A percentile compares a stretch with the other conserved stretches of the same genome.
These are phyloP conservation scores for Taphrina wiesneri DNA, from an alignment of 1,139 yeast genomes.

Conservation along the genomic window DNA sequence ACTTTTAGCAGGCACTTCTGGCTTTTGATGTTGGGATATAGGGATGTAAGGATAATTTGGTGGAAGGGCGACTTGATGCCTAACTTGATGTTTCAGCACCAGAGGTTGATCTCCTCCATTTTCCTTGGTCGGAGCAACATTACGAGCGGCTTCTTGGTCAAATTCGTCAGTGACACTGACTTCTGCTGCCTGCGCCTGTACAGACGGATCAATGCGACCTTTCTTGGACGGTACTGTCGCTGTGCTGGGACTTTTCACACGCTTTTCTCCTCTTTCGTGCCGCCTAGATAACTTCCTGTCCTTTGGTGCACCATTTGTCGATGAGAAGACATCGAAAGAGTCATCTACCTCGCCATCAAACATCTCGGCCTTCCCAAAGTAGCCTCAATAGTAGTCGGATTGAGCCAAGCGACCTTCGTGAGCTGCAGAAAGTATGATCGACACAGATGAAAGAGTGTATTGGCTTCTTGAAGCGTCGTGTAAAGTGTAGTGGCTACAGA, in stretches of 20 bases:
- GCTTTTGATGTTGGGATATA: slow-evolving; percentile 73
- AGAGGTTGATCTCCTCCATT: slow-evolving; percentile 50
- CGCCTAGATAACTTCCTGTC: background rate
- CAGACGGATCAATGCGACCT: slow-evolving; percentile 14
- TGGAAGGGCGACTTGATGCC: slow-evolving; percentile 97
- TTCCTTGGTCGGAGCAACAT: slow-evolving; percentile 78
- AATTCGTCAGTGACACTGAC: slow-evolving; percentile 71
- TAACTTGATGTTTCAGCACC: slow-evolving; percentile 54
- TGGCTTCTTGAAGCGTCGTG: no score
- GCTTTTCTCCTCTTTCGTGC: background rate
- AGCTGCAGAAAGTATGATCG: no score
- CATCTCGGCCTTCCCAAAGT: background rate
- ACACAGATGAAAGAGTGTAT: no score
- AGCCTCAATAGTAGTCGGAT: no score
- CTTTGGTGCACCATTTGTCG: background rate
- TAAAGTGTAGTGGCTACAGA: no score
- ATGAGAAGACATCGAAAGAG: slow-evolving; percentile 13
- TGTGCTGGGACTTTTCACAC: background rate
- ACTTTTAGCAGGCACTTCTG: slow-evolving; percentile 61
- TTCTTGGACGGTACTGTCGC: background rate
- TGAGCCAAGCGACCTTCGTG: no score
- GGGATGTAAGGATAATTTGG: slow-evolving; percentile 86
- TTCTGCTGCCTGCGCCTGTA: slow-evolving; percentile 8
- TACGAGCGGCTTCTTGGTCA: slow-evolving; percentile 88
- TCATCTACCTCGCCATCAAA: slow-evolving; percentile 11